phyloP scores from a whole-genome alignment of 257 asterid species.

The Forsythia viridissima region DNA sequence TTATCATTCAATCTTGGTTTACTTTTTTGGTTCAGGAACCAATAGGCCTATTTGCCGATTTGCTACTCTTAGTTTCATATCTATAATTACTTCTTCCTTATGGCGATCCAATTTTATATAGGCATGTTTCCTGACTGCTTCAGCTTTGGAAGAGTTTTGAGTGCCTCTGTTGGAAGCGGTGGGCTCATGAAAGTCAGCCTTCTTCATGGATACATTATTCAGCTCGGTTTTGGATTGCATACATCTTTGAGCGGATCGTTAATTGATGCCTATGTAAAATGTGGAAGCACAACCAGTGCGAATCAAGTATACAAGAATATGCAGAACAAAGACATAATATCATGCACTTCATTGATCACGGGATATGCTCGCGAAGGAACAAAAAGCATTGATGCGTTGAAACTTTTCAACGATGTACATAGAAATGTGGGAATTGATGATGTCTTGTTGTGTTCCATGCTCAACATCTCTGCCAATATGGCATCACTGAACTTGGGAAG shows the following conservation, averaged over 20 bases:
- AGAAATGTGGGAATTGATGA: constrained; percentile 30
- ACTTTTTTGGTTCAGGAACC: not conserved
- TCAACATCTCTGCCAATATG: constrained; percentile 48
- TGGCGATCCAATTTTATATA: constrained; percentile 17
- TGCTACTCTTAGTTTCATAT: not conserved
- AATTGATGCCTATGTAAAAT: constrained; percentile 48
- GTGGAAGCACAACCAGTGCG: constrained; percentile 48
- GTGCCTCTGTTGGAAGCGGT: constrained; percentile 32
- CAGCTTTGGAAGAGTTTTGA: constrained; percentile 59
- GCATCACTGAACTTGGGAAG: constrained; percentile 45
- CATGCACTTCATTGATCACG: constrained; percentile 59
- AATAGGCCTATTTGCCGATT: constrained; percentile 1
- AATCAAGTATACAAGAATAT: constrained; percentile 34
- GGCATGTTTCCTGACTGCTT: constrained; percentile 55
- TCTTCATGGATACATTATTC: constrained; percentile 43
- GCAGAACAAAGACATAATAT: constrained; percentile 45
- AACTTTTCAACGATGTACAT: constrained; percentile 36
- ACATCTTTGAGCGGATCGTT: constrained; percentile 39
- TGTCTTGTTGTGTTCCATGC: constrained; percentile 49
- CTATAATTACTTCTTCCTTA: not conserved
- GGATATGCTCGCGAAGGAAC: constrained; percentile 50
- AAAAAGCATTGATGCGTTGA: constrained; percentile 31
- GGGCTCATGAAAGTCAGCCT: constrained; percentile 31
- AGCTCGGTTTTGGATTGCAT: constrained; percentile 41
- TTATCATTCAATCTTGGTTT: no score